Conservation (phyloP, 768 basidiomycete species). For the Gymnopilus dilepis region DNA sequence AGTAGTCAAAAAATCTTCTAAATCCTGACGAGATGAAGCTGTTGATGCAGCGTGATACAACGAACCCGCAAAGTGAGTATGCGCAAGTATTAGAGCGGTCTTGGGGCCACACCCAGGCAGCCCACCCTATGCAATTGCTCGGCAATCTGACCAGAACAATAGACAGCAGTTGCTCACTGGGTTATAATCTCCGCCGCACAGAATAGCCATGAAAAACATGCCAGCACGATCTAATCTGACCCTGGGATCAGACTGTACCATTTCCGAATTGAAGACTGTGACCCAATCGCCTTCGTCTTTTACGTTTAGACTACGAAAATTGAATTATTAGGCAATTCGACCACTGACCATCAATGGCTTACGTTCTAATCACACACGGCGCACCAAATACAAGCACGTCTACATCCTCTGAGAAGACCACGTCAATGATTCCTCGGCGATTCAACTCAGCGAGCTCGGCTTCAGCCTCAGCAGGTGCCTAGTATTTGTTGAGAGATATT, state of each 20-base stretch:
- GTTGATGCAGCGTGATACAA: conserved; percentile 4
- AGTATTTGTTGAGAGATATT: background rate
- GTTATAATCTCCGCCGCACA: conserved; percentile 19
- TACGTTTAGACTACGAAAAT: conserved; percentile 2
- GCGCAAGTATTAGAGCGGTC: conserved; percentile 1
- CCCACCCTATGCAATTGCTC: too few relatives aligned
- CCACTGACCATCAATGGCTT: background rate
- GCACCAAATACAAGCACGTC: conserved; percentile 56
- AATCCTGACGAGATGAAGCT: background rate
- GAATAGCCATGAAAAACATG: conserved; percentile 19
- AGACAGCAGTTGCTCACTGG: background rate
- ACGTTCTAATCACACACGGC: conserved; percentile 46
- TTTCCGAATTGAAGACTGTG: background rate
- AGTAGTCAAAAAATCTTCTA: background rate
- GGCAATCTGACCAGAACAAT: too few relatives aligned
- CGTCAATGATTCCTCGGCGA: conserved; percentile 46
- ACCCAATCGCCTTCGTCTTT: conserved; percentile 9
- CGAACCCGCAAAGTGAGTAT: background rate
- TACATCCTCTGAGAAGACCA: conserved; percentile 54
- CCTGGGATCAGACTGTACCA: background rate
- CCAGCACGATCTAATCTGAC: background rate
- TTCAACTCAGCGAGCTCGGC: conserved; percentile 57
- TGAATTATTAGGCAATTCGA: background rate
- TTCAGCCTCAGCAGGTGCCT: conserved; percentile 63
- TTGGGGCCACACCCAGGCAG: conserved; percentile 11